phyloP scores from a whole-genome alignment of 371 early-diverging fungal genomes.

The Dichotomocladium elegans region DNA sequence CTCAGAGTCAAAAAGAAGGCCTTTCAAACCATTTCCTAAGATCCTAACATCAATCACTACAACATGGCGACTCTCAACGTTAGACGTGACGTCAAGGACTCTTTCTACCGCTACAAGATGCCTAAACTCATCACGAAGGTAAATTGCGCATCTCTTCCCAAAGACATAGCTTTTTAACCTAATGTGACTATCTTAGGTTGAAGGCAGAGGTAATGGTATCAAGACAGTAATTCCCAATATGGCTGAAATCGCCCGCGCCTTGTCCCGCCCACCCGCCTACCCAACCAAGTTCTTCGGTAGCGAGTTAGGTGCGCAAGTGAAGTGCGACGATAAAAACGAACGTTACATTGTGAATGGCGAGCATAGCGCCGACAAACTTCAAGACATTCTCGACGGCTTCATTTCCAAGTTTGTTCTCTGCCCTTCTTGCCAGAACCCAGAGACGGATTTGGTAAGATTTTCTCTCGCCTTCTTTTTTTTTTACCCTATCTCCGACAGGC shows the following conservation, averaged over 20 bases:
- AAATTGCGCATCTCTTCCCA: slow-evolving; percentile 3
- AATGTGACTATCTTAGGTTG: slow-evolving; percentile 59
- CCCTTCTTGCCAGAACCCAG: slow-evolving; percentile 95
- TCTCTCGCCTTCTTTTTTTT: neutral
- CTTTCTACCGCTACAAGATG: slow-evolving; percentile 99
- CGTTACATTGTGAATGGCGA: slow-evolving; percentile 97
- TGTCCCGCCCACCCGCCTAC: slow-evolving; percentile 90
- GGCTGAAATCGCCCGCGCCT: slow-evolving; percentile 90
- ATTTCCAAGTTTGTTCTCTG: slow-evolving; percentile 98
- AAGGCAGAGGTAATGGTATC: slow-evolving; percentile 99
- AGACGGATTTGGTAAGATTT: slow-evolving; percentile 84
- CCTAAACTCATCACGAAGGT: slow-evolving; percentile 86
- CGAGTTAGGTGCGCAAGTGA: slow-evolving; percentile 96
- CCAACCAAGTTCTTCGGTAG: slow-evolving; percentile 95
- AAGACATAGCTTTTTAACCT: neutral
- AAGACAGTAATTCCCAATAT: slow-evolving; percentile 99
- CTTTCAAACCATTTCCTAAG: slow-evolving; percentile 17
- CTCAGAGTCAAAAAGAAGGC: slow-evolving; percentile 46
- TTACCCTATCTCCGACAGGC: neutral
- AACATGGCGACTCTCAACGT: slow-evolving; percentile 81
- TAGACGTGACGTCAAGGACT: slow-evolving; percentile 84
- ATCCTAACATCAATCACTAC: slow-evolving; percentile 9
- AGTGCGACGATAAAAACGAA: slow-evolving; percentile 87
- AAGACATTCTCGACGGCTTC: slow-evolving; percentile 88
- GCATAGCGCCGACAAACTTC: slow-evolving; percentile 90